Evolutionary conservation across 306 rosid species (phyloP).

Genomic region (Ormosia emarginata): DNA sequence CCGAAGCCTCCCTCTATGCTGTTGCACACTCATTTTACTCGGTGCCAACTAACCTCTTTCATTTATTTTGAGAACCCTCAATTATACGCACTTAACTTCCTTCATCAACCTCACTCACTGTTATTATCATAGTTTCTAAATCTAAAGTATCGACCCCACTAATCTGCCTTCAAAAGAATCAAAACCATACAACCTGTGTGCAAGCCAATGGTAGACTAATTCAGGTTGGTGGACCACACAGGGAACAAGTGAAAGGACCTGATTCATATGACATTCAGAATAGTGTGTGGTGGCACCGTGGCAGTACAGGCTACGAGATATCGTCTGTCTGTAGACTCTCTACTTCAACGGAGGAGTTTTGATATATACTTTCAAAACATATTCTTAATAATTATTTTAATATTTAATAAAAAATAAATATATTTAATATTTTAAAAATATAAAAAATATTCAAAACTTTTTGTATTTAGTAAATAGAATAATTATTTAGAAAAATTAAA

Average conservation of each 20-base stretch:
- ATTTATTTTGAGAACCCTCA: constrained; percentile 46
- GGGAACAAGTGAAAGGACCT: constrained; percentile 22
- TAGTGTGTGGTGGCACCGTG: background rate
- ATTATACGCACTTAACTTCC: constrained; percentile 42
- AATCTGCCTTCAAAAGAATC: background rate
- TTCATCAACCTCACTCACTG: constrained; percentile 33
- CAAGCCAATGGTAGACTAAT: background rate
- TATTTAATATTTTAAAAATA: too few species aligned
- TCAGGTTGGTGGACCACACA: background rate
- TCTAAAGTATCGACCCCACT: constrained; percentile 16
- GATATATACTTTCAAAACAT: too few species aligned
- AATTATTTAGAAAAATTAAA: too few species aligned
- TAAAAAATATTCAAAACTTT: too few species aligned
- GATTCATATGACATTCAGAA: background rate
- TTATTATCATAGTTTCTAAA: background rate
- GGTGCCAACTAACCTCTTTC: constrained; percentile 55
- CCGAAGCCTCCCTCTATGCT: constrained; percentile 30
- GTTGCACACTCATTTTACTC: constrained; percentile 58
- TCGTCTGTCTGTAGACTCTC: background rate
- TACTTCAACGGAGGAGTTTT: too few species aligned
- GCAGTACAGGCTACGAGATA: background rate
- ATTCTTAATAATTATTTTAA: too few species aligned
- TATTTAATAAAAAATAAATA: too few species aligned
- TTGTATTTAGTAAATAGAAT: too few species aligned
- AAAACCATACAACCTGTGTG: background rate